Conservation (phyloP, 2,329 filamentous ascomycete species). For the Ophiognomonia clavigignenti-juglandacearum region DNA sequence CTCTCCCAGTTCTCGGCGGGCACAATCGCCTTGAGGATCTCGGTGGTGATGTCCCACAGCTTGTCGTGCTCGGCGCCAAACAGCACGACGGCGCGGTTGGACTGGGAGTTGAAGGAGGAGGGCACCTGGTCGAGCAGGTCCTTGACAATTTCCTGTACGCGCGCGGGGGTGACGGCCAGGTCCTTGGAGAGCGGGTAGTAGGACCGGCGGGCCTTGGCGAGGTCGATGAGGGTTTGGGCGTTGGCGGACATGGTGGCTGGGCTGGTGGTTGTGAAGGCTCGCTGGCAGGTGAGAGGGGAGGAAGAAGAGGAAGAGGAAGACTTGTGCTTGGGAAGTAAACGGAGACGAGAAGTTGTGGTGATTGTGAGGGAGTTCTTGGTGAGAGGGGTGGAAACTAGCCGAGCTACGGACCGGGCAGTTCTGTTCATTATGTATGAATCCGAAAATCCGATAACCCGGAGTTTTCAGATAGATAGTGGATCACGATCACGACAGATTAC, state of each 20-base stretch:
- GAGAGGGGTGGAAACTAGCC: constrained; percentile 9
- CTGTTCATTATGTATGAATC: constrained; percentile 12
- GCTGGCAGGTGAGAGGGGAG: too few species aligned
- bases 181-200: constrained; percentile 64
- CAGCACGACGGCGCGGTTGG: constrained; percentile 72
- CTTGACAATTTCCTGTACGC: constrained; percentile 62
- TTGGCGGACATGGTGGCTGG: constrained; percentile 37
- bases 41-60: constrained; percentile 72
- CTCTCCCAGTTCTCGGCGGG: constrained; percentile 57
- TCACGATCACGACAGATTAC: too few species aligned
- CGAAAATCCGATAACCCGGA: too few species aligned
- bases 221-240: constrained; percentile 53
- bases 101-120: constrained; percentile 85
- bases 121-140: constrained; percentile 65
- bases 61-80: constrained; percentile 79
- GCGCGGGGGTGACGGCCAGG: constrained; percentile 50
- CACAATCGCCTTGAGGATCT: constrained; percentile 63
- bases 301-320: not conserved
- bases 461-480: too few species aligned
- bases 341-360: constrained; percentile 6
- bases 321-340: constrained; percentile 6
- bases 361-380: not conserved
- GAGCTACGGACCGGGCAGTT: constrained; percentile 5
- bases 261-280: too few species aligned
- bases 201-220: constrained; percentile 63